These are phyloP conservation scores for Penicillium roqueforti DNA, from an alignment of 495 filamentous ascomycete genomes.

Conservation along the genomic window DNA sequence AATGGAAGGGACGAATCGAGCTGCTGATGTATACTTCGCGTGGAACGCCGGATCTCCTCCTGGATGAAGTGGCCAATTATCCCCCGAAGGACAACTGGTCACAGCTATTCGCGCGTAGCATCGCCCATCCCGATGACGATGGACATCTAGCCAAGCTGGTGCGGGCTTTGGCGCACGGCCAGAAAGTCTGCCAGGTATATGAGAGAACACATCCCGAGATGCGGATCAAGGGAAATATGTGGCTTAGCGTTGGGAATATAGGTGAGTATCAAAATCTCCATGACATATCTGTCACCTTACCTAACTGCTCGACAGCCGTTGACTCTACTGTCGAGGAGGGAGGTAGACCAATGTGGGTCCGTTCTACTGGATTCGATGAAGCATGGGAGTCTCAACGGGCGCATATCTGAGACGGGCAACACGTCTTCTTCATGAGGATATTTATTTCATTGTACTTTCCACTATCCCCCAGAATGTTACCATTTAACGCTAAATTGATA, in stretches of 20 bases:
- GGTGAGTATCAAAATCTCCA: constrained; percentile 19
- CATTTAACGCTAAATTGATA: too few relatives aligned
- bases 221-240: constrained; percentile 61
- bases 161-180: constrained; percentile 58
- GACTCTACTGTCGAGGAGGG: constrained; percentile 30
- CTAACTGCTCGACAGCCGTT: constrained; percentile 24
- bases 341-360: constrained; percentile 28
- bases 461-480: not conserved
- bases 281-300: not conserved
- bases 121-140: constrained; percentile 58
- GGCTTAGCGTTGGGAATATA: constrained; percentile 63
- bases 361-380: constrained; percentile 36
- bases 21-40: constrained; percentile 64
- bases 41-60: constrained; percentile 47
- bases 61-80: constrained; percentile 55
- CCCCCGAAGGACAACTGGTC: constrained; percentile 42
- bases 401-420: constrained; percentile 15
- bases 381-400: constrained; percentile 30
- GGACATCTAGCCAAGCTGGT: constrained; percentile 73
- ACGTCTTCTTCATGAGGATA: not conserved
- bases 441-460: not conserved
- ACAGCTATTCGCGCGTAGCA: constrained; percentile 52
- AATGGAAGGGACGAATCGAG: constrained; percentile 72
- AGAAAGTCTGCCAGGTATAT: constrained; percentile 44
- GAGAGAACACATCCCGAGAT: constrained; percentile 37